Conservation (phyloP, 768 basidiomycete genomes). For the Leccinum arenicola region DNA sequence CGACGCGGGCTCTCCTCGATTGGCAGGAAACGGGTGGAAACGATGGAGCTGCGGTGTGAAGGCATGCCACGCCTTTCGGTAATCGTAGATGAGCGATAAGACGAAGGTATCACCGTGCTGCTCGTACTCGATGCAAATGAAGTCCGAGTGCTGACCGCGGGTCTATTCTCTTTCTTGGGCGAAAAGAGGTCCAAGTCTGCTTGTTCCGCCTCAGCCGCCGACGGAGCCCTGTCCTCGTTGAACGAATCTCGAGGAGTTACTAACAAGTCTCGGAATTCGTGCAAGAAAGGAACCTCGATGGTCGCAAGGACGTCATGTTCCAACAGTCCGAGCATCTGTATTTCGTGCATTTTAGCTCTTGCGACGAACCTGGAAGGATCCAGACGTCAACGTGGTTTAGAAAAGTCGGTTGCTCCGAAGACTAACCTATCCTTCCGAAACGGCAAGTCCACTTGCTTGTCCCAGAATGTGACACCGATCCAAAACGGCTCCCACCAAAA, state of each 20-base stretch:
- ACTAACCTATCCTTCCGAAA: slow-evolving; percentile 72
- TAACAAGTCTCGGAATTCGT: slow-evolving; percentile 37
- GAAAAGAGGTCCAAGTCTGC: slow-evolving; percentile 74
- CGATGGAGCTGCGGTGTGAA: slow-evolving; percentile 50
- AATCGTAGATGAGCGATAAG: slow-evolving; percentile 32
- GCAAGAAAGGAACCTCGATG: slow-evolving; percentile 82
- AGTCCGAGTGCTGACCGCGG: slow-evolving; percentile 30
- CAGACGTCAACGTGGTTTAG: not conserved
- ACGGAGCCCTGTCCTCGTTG: slow-evolving; percentile 35
- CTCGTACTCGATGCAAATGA: slow-evolving; percentile 41
- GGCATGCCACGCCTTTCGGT: slow-evolving; percentile 39
- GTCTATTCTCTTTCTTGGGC: slow-evolving; percentile 39
- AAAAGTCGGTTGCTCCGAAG: slow-evolving; percentile 1
- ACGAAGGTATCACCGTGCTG: slow-evolving; percentile 34
- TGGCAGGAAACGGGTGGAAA: slow-evolving; percentile 48
- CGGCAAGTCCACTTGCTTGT: slow-evolving; percentile 81
- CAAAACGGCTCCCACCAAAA: slow-evolving; percentile 94
- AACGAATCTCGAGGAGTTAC: slow-evolving; percentile 34
- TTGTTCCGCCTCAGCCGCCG: slow-evolving; percentile 60
- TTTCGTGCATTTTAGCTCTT: slow-evolving; percentile 95
- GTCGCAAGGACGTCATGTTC: slow-evolving; percentile 89
- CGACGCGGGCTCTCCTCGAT: slow-evolving; percentile 71
- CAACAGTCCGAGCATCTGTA: slow-evolving; percentile 89
- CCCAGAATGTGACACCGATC: slow-evolving; percentile 82
- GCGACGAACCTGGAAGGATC: slow-evolving; percentile 70